Base-by-base conservation (phyloP, 2,329 filamentous ascomycete genomes). In the Pseudogymnoascus pannorum region DNA sequence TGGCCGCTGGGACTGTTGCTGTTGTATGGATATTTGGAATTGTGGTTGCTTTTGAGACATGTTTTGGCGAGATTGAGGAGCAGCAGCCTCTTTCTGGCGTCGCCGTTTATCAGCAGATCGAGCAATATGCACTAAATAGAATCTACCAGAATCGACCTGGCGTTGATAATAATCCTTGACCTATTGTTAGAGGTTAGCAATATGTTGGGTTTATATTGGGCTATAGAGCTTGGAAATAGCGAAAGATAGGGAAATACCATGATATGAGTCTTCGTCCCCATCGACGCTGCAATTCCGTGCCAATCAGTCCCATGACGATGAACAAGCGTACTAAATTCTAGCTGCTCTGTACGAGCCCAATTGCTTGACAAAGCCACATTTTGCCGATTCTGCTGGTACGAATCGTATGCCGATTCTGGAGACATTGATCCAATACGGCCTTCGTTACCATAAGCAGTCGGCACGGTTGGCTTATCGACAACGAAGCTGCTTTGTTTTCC, bases 311-410 rank as follows among this genome's bases (percentile, higher is more conserved):
- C 90, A 75, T 91, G 93, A 60, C 89, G 82, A 58, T 79, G 81
- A 51, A 94, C 78, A 62, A 91, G 79, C 60, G 80, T 82, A 35
- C 87, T 85, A 73, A 94, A 94, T 69, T 92, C 89, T 51, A 81
- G 87, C 60, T 87, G 81, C 74, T 94, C 90, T 1, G 87, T 88
- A 20, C 93, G 89, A 69, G 89, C 93, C 90, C 90, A 94, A 72
- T 94, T 93, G 73, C 89, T 93, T 1, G 88, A 91, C 11, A 87
- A 84, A 65, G 87, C 85, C 60, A 76, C 8, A 22, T 57, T 51
- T 42, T 16, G 61, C 26, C 26, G 63, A 60, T 54, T 67, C 4
- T 54, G 48, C 22, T n/a, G 48, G n/a, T 24, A n/a, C 20, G 12
- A 48, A 24, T 26, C 42, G 42, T 24, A 48, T 48, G 1, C 12